A percentile compares a stretch with the other conserved stretches of the same genome.
Evolutionary conservation across 1,284 basidiomycete genomes (phyloP).

Genomic region (Moesziomyces aphidis): DNA sequence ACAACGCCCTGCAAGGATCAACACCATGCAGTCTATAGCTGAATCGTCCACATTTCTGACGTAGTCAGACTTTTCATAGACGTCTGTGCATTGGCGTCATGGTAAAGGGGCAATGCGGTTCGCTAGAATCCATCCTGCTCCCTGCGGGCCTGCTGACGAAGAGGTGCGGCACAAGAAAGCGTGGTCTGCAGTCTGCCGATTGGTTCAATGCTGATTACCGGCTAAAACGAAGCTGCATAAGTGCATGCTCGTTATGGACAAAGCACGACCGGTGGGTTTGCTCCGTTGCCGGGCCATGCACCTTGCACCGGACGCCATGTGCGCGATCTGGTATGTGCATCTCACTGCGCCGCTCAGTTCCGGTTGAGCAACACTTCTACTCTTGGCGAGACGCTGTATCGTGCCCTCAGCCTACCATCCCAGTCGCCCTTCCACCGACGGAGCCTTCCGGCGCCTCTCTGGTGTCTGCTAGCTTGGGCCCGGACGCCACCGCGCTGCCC

Average conservation of each 20-base stretch:
- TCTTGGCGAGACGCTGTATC: background rate
- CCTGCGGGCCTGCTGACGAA: conserved; percentile 21
- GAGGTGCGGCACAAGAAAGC: background rate
- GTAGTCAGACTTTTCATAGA: background rate
- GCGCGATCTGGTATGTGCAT: background rate
- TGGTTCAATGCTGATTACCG: background rate
- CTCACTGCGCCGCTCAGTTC: background rate
- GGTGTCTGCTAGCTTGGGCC: conserved; percentile 4
- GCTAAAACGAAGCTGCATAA: background rate
- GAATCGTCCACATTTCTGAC: background rate
- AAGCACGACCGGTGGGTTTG: conserved; percentile 13
- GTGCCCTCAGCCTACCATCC: background rate
- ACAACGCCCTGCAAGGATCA: no score
- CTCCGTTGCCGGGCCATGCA: conserved; percentile 1
- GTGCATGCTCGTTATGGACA: background rate
- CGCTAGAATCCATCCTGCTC: conserved; percentile 1
- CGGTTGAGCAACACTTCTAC: conserved; percentile 19
- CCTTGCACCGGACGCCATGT: background rate
- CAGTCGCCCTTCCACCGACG: background rate
- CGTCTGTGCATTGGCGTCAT: background rate
- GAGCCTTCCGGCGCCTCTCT: conserved; percentile 1
- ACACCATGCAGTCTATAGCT: no score
- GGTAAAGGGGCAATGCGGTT: background rate
- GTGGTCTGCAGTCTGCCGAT: background rate
- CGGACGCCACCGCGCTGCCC: background rate